A percentile compares a stretch with the other conserved stretches of the same genome.
phyloP scores from a whole-genome alignment of 257 asterid species.

The Nicotiana paniculata region DNA sequence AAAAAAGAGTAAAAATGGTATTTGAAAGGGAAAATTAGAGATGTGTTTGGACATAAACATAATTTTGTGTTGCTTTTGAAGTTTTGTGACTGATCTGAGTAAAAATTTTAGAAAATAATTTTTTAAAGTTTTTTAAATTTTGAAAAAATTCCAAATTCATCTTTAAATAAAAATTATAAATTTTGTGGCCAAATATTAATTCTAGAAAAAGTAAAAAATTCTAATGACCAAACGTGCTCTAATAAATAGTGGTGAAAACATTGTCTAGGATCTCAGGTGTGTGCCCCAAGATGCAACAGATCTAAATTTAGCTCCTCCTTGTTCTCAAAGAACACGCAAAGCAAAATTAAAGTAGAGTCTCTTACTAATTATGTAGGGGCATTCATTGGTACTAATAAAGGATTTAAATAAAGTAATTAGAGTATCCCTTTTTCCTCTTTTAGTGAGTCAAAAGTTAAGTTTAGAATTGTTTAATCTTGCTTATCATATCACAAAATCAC shows the following conservation, averaged over 20 bases:
- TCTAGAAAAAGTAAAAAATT: too few relatives aligned
- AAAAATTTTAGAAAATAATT: too few relatives aligned
- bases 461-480: background rate
- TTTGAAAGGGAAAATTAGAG: too few relatives aligned
- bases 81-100: too few relatives aligned
- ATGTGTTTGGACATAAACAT: too few relatives aligned
- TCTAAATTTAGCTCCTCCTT: background rate
- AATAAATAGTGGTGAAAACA: background rate
- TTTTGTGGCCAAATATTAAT: too few relatives aligned
- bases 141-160: too few relatives aligned
- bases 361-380: background rate
- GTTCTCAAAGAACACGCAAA: background rate
- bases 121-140: too few relatives aligned
- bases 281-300: constrained; percentile 14
- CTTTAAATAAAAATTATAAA: too few relatives aligned
- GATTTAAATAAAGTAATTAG: background rate
- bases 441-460: background rate
- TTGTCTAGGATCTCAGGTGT: background rate
- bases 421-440: background rate
- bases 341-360: background rate
- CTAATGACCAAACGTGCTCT: too few relatives aligned
- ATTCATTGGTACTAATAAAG: background rate
- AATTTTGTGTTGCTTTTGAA: too few relatives aligned
- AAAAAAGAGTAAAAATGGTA: too few relatives aligned
- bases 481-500: background rate